These are phyloP conservation scores for Solanum ossicruentum DNA, from an alignment of 257 asterid genomes.

Conservation along the genomic window DNA sequence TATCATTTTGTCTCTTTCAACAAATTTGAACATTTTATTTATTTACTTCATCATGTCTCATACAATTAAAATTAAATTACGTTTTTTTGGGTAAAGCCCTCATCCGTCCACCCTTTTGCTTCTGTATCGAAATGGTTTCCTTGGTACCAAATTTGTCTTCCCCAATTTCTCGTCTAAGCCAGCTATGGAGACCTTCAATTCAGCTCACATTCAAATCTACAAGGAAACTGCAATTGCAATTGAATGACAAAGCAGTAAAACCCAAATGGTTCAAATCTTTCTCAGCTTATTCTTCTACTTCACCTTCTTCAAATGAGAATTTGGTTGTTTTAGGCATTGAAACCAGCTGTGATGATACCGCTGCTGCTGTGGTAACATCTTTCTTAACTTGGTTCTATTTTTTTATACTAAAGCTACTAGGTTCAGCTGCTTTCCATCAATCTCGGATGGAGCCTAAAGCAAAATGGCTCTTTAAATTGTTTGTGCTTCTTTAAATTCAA, in stretches of 20 bases:
- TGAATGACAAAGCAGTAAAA: not conserved
- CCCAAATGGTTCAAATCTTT: not conserved
- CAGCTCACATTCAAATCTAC: constrained; percentile 12
- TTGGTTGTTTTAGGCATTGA: constrained; percentile 78
- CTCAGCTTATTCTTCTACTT: constrained; percentile 8
- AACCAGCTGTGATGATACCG: constrained; percentile 96
- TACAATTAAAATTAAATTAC: too few relatives aligned
- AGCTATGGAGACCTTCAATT: constrained; percentile 22
- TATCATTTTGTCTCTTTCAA: too few relatives aligned
- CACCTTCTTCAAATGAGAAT: constrained; percentile 13
- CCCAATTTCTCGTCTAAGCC: constrained; percentile 33
- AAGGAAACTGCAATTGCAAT: not conserved
- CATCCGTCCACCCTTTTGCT: not conserved
- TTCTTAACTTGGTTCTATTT: not conserved
- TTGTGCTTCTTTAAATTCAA: too few relatives aligned
- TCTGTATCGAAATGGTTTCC: constrained; percentile 28
- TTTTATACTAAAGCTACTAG: not conserved
- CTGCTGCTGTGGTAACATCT: constrained; percentile 82
- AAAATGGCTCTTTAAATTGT: too few relatives aligned
- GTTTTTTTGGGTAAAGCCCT: not conserved
- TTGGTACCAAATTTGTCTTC: constrained; percentile 20
- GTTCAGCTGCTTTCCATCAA: too few relatives aligned
- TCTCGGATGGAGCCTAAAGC: too few relatives aligned
- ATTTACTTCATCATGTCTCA: too few relatives aligned
- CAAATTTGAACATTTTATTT: too few relatives aligned